Percentiles rank a stretch among this genome's conserved stretches.
Conservation (phyloP, 306 rosid species). For the Pueraria montana region DNA sequence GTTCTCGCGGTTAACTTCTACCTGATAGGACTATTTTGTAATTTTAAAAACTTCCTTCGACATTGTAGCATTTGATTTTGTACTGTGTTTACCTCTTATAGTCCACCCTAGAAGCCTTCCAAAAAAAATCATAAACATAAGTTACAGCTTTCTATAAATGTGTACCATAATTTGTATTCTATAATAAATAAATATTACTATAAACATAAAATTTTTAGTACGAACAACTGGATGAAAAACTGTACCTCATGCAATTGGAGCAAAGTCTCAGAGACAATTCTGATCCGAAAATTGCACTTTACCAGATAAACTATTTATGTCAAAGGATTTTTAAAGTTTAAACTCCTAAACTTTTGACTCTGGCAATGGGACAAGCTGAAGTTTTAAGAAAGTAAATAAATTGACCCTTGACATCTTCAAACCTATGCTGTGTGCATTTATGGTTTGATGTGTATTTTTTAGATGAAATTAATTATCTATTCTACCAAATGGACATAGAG, state of each 20-base stretch:
- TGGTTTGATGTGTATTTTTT: constrained; percentile 15
- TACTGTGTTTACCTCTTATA: too few relatives aligned
- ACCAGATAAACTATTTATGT: not conserved
- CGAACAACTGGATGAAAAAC: not conserved
- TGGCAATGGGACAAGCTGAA: constrained; percentile 13
- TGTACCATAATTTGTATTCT: not conserved
- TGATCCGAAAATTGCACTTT: not conserved
- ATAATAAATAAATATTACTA: not conserved
- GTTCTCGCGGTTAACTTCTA: too few relatives aligned
- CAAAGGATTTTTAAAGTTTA: not conserved
- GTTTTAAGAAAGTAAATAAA: constrained; percentile 27
- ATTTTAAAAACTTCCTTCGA: too few relatives aligned
- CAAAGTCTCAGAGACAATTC: not conserved
- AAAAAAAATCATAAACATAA: too few relatives aligned
- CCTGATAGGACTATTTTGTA: too few relatives aligned
- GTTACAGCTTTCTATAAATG: too few relatives aligned
- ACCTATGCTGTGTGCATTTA: constrained; percentile 22
- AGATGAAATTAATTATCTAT: constrained; percentile 4
- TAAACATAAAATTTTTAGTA: not conserved
- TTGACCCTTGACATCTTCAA: constrained; percentile 35
- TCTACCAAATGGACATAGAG: constrained; percentile 22
- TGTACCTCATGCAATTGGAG: not conserved
- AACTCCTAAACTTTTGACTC: constrained; percentile 35
- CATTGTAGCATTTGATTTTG: too few relatives aligned
- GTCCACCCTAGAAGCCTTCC: too few relatives aligned